Evolutionary conservation across 2,329 filamentous ascomycete species (phyloP), one percentile per base, ranked within the genome.

Genomic region (Paraconiothyrium brasiliense): DNA sequence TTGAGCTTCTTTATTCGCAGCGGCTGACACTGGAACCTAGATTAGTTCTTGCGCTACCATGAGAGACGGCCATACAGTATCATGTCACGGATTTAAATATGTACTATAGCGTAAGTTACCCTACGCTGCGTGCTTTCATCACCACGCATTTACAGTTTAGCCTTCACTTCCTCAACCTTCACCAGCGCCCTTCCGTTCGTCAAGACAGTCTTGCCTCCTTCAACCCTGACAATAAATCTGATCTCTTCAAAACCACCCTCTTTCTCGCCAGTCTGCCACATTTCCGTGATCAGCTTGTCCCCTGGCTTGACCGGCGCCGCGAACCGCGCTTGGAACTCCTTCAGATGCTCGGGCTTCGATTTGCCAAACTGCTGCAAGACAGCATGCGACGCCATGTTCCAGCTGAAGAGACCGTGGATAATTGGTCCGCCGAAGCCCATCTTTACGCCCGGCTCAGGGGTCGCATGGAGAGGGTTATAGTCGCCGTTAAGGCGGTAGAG

Each of bases 391-490:
- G 91, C 87, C 60, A 87, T 87, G 82, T 97, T 97, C 90, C 92
- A 97, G 70, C 89, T 92, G 82, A 90, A 97, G 49, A 97, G 84
- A 22, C 94, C 94, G 81, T 97, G 93, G 77, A 97, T 91, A 78
- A 97, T 97, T 69, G 88, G 84, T 37, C 93, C 93, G 32, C 92
- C 92, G 70, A 97, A 97, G 62, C 94, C 93, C 92, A 97, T 97
- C 82, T 93, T 90, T 79, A 87, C 81, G 63, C 93, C 93, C 0
- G 93, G 92, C 80, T 93, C 92, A 13, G 93, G 93, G 20, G 91
- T 92, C 7, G 92, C 93, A 77, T 97, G 93, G 39, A 97, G 88
- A 32, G 93, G 94, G 83, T 97, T 97, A 81, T 97, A 97, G 82
- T 97, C 94, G 67, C 93, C 93, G 71, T 97, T 97, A 54, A 97